Conservation (phyloP, 2,329 filamentous ascomycete genomes). For the Pleomassaria siparia region DNA sequence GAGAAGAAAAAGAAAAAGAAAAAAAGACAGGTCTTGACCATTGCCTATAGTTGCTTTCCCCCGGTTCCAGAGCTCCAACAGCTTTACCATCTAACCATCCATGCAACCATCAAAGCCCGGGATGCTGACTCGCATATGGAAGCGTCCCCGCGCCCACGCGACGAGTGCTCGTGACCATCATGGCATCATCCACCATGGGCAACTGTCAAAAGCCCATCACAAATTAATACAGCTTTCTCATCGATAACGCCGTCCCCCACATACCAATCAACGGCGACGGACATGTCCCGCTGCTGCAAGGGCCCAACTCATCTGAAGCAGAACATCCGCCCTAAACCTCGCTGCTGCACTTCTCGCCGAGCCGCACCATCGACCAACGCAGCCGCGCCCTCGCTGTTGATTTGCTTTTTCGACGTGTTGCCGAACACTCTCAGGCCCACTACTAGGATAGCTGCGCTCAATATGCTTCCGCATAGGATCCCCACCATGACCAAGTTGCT, state of each 20-base stretch:
- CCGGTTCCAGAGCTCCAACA: conserved; percentile 7
- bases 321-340: conserved; percentile 42
- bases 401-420: conserved; percentile 38
- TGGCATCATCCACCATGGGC: conserved; percentile 10
- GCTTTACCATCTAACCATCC: conserved; percentile 13
- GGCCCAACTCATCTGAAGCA: conserved; percentile 23
- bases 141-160: conserved; percentile 19
- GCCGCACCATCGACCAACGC: conserved; percentile 47
- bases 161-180: conserved; percentile 21
- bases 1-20: neutral
- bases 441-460: conserved; percentile 70
- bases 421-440: conserved; percentile 57
- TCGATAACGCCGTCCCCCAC: conserved; percentile 7
- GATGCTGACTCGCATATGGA: conserved; percentile 33
- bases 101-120: conserved; percentile 23
- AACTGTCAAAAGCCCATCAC: conserved; percentile 10
- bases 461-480: conserved; percentile 76
- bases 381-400: conserved; percentile 55
- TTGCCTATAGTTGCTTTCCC: conserved; percentile 1
- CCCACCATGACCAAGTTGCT: conserved; percentile 89
- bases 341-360: conserved; percentile 44
- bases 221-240: conserved; percentile 9
- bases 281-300: conserved; percentile 11
- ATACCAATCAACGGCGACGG: conserved; percentile 3
- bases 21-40: neutral